These are phyloP conservation scores for Trichoderma virens DNA, from an alignment of 495 filamentous ascomycete genomes.

Conservation along the genomic window DNA sequence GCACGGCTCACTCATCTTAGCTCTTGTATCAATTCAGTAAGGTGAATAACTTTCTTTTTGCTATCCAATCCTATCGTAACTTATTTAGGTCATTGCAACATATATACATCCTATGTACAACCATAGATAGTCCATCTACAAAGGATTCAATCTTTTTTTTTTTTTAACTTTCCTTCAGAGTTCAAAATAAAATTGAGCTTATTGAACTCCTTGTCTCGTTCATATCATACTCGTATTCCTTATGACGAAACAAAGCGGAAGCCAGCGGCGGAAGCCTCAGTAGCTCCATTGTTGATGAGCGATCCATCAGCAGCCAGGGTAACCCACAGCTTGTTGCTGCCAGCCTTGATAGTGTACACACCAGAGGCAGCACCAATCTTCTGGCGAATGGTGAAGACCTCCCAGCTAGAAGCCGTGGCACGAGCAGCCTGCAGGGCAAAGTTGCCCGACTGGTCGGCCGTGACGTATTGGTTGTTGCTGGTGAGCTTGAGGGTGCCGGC, in stretches of 20 bases:
- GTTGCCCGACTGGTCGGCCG: conserved; percentile 11
- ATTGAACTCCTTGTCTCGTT: too few species aligned
- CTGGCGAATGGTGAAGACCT: conserved; percentile 11
- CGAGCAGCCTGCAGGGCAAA: conserved; percentile 10
- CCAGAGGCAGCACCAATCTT: conserved; percentile 10
- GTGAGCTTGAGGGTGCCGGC: conserved; percentile 12
- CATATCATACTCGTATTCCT: too few species aligned
- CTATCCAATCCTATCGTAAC: background rate
- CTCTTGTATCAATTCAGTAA: too few species aligned
- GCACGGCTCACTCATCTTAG: too few species aligned
- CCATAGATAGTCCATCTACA: too few species aligned
- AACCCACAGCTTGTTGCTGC: conserved; percentile 11
- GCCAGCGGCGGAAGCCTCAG: conserved; percentile 17
- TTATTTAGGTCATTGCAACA: background rate
- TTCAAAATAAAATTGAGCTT: too few species aligned
- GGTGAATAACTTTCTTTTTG: background rate
- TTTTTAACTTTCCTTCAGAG: too few species aligned
- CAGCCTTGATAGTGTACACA: conserved; percentile 14
- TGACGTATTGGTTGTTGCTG: conserved; percentile 11
- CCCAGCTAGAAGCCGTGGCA: conserved; percentile 11
- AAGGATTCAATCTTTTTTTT: too few species aligned
- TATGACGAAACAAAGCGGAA: conserved; percentile 22
- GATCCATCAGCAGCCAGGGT: conserved; percentile 7
- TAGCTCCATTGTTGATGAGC: conserved; percentile 12
- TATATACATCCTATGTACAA: background rate